Percentiles rank a stretch among this genome's conserved stretches.
Conservation (phyloP, 192 early-diverging fungal genomes). For the Coemansia sp. region DNA sequence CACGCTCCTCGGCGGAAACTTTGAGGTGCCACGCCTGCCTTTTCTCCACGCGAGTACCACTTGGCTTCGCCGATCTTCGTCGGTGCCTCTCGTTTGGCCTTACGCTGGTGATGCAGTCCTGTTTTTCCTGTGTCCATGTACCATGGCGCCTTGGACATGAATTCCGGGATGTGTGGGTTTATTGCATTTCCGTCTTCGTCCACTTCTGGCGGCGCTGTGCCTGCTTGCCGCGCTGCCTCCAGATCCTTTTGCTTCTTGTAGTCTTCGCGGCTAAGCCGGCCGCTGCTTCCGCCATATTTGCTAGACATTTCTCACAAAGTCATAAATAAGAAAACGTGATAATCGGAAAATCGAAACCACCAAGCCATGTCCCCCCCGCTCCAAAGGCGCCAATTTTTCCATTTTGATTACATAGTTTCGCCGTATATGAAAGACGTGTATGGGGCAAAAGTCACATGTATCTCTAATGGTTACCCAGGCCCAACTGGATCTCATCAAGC, state of each 20-base stretch:
- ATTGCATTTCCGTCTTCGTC: conserved; percentile 91
- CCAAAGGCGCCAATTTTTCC: background rate
- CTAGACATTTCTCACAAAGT: conserved; percentile 16
- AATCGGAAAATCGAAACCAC: background rate
- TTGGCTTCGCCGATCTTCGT: conserved; percentile 10
- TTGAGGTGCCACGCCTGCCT: conserved; percentile 72
- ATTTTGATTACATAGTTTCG: background rate
- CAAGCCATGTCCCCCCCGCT: no score
- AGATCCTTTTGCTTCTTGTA: conserved; percentile 92
- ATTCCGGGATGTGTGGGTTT: conserved; percentile 98
- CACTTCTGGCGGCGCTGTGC: conserved; percentile 79
- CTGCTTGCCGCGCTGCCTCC: conserved; percentile 94
- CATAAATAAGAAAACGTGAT: background rate
- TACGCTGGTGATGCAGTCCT: conserved; percentile 86
- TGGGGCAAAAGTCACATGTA: background rate
- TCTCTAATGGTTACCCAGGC: background rate
- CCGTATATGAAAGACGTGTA: background rate
- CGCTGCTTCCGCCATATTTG: conserved; percentile 16
- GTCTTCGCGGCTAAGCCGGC: conserved; percentile 89
- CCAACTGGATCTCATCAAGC: conserved; percentile 27
- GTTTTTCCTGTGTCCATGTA: conserved; percentile 78
- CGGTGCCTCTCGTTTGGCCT: background rate
- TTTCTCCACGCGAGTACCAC: conserved; percentile 40
- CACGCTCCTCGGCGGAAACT: conserved; percentile 96
- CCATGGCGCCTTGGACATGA: conserved; percentile 95